Conservation (phyloP, 1,284 basidiomycete genomes). For the Xerocomus minutiporus region DNA sequence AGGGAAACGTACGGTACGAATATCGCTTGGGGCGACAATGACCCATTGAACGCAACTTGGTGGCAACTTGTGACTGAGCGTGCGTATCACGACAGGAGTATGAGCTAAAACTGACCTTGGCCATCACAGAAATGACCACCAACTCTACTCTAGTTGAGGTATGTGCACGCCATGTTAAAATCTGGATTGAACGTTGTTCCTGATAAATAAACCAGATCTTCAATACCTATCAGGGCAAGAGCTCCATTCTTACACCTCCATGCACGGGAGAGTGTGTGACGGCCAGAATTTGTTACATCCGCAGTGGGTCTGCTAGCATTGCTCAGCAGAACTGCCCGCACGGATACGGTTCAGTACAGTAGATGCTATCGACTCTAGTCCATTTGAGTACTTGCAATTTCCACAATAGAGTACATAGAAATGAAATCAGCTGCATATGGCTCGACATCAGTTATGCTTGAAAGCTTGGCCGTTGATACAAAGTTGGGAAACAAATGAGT, state of each 20-base stretch:
- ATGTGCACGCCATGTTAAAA: conserved; percentile 20
- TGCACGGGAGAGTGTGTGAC: conserved; percentile 58
- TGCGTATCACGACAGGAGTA: conserved; percentile 26
- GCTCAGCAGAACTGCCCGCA: conserved; percentile 53
- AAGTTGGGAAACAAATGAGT: conserved; percentile 2
- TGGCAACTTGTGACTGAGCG: conserved; percentile 80
- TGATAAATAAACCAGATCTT: conserved; percentile 45
- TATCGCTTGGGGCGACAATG: conserved; percentile 60
- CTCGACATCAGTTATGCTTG: neutral
- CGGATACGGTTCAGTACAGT: conserved; percentile 70
- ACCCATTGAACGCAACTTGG: conserved; percentile 80
- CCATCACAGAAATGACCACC: conserved; percentile 53
- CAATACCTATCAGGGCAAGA: conserved; percentile 70
- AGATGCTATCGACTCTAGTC: neutral
- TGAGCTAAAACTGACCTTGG: neutral
- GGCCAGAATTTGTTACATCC: conserved; percentile 79
- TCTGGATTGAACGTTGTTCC: neutral
- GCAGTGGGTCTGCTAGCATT: conserved; percentile 62
- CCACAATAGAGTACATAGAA: neutral
- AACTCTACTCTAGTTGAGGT: conserved; percentile 58
- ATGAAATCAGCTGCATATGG: neutral
- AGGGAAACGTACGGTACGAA: conserved; percentile 62
- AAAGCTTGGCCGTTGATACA: conserved; percentile 18
- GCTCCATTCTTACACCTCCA: conserved; percentile 47
- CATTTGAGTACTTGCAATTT: neutral